Percentiles rank a stretch among this genome's conserved stretches.
Conservation (phyloP, 345 rosid species). For the Laguncularia racemosa region DNA sequence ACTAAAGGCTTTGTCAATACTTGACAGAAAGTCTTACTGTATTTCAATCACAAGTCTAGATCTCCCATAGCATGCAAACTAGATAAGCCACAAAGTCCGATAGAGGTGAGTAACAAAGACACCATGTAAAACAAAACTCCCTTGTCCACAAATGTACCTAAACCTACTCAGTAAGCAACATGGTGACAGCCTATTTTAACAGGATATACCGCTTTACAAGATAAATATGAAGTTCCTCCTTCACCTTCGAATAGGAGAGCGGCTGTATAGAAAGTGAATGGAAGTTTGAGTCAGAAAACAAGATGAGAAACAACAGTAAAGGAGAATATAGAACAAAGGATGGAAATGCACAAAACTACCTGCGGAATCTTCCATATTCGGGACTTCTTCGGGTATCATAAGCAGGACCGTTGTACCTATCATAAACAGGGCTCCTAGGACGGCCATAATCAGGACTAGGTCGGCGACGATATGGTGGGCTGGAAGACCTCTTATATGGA, state of each 20-base stretch:
- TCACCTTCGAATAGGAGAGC: constrained; percentile 56
- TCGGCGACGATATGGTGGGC: constrained; percentile 56
- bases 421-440: constrained; percentile 68
- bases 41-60: too few relatives aligned
- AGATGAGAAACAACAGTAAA: not conserved
- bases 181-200: constrained; percentile 1
- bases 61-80: too few relatives aligned
- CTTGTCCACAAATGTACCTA: constrained; percentile 10
- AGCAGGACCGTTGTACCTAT: constrained; percentile 51
- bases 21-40: too few relatives aligned
- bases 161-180: constrained; percentile 4
- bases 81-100: too few relatives aligned
- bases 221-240: constrained; percentile 17
- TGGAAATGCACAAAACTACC: constrained; percentile 31
- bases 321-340: not conserved
- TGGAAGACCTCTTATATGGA: constrained; percentile 55
- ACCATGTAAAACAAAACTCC: not conserved
- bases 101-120: too few relatives aligned
- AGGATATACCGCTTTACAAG: constrained; percentile 1
- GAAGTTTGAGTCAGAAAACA: not conserved
- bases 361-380: constrained; percentile 48
- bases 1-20: too few relatives aligned
- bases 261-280: constrained; percentile 30
- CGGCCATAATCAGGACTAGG: constrained; percentile 80
- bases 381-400: constrained; percentile 47